Conservation (phyloP, 192 early-diverging fungal species). For the Chytriomyces hyalinus region DNA sequence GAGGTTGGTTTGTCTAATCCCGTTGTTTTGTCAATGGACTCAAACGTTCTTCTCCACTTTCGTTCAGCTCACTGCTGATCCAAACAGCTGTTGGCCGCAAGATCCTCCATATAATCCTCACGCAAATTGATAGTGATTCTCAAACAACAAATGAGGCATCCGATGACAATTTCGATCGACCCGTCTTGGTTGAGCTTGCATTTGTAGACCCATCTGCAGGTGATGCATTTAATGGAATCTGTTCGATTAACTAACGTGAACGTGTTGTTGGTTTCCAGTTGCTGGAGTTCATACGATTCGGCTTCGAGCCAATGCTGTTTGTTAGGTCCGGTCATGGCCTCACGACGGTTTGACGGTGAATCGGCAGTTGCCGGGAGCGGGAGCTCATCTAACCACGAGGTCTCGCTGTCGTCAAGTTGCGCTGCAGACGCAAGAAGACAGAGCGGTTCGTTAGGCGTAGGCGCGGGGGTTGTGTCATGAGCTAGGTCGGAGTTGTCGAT, state of each 20-base stretch:
- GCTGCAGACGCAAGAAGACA: not conserved
- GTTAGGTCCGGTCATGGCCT: slow-evolving; percentile 10
- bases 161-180: not conserved
- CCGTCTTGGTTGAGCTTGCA: slow-evolving; percentile 33
- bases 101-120: slow-evolving; percentile 11
- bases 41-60: not conserved
- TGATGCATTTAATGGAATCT: not conserved
- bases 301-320: not conserved
- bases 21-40: not conserved
- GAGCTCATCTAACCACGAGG: not conserved
- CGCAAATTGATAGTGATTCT: not conserved
- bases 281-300: not conserved
- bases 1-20: slow-evolving; percentile 27
- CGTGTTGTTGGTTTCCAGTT: not conserved
- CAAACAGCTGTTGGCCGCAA: slow-evolving; percentile 32
- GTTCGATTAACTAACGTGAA: slow-evolving; percentile 10
- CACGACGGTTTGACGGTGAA: not conserved
- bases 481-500: not conserved
- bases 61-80: slow-evolving; percentile 28
- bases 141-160: not conserved
- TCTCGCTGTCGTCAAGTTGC: too few relatives aligned
- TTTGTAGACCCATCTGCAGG: slow-evolving; percentile 37
- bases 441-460: not conserved
- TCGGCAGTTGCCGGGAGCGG: not conserved
- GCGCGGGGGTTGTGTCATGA: not conserved